A percentile compares a stretch with the other conserved stretches of the same genome.
Evolutionary conservation across 371 early-diverging fungal species (phyloP).

Genomic region (Smittium mucronatum): DNA sequence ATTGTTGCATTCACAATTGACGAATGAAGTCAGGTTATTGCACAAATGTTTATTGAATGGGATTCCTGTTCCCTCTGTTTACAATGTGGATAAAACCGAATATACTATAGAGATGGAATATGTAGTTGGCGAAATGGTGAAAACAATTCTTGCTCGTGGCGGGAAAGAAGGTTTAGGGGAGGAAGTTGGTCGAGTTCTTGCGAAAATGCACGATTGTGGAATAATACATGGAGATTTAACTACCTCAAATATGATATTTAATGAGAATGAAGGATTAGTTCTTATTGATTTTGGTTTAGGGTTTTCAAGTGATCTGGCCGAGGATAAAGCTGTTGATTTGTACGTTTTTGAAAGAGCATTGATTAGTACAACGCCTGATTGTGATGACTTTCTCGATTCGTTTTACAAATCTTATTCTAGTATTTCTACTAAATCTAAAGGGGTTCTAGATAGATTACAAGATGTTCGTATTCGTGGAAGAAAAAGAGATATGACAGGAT

Average conservation of each 20-base stretch:
- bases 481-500: slow-evolving; percentile 83
- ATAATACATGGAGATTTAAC: slow-evolving; percentile 98
- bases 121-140: slow-evolving; percentile 58
- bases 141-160: slow-evolving; percentile 44
- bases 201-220: slow-evolving; percentile 70
- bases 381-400: slow-evolving; percentile 55
- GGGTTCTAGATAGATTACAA: slow-evolving; percentile 58
- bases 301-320: slow-evolving; percentile 64
- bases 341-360: slow-evolving; percentile 96
- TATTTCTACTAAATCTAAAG: slow-evolving; percentile 16
- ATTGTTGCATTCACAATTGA: slow-evolving; percentile 58
- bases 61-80: slow-evolving; percentile 70
- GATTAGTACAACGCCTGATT: slow-evolving; percentile 75
- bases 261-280: slow-evolving; percentile 37
- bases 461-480: slow-evolving; percentile 84
- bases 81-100: slow-evolving; percentile 54
- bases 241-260: slow-evolving; percentile 86
- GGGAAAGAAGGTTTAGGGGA: slow-evolving; percentile 35
- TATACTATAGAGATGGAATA: slow-evolving; percentile 76
- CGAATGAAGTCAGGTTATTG: slow-evolving; percentile 74
- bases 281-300: slow-evolving; percentile 98
- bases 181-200: slow-evolving; percentile 56
- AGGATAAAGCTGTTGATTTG: slow-evolving; percentile 98
- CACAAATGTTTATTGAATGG: slow-evolving; percentile 52
- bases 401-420: slow-evolving; percentile 54